phyloP scores from a whole-genome alignment of 495 filamentous ascomycete genomes.

The Lasiosphaeris hirsuta region DNA sequence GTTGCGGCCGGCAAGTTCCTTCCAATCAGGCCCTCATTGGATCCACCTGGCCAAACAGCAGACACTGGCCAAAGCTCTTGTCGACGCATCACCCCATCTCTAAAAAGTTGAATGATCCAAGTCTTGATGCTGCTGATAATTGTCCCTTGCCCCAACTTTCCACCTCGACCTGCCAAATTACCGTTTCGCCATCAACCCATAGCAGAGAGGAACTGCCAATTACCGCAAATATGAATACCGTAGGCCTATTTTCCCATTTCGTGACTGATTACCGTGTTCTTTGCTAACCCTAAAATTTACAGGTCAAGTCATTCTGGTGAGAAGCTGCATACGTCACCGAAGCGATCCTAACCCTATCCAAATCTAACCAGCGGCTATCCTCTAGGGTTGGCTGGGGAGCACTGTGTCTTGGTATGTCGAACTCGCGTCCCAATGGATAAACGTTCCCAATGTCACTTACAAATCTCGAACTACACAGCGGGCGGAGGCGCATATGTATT shows the following conservation, averaged over 20 bases:
- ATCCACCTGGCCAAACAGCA: neutral
- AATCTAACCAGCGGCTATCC: conserved; percentile 8
- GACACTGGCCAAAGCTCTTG: conserved; percentile 19
- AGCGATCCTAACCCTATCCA: neutral
- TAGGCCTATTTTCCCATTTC: conserved; percentile 3
- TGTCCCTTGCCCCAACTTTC: neutral
- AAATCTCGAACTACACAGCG: conserved; percentile 46
- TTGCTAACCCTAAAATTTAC: neutral
- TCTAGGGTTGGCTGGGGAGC: conserved; percentile 79
- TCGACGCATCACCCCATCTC: conserved; percentile 30
- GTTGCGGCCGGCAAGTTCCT: too few relatives aligned
- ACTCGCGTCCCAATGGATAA: neutral
- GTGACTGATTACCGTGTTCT: neutral
- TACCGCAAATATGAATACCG: conserved; percentile 26
- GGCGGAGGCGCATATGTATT: conserved; percentile 89
- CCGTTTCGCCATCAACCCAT: neutral
- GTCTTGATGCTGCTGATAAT: neutral
- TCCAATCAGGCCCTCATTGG: neutral
- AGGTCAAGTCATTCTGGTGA: conserved; percentile 64
- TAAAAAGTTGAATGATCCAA: neutral
- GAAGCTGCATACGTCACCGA: conserved; percentile 5
- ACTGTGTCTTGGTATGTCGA: conserved; percentile 68
- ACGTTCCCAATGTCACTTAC: conserved; percentile 16
- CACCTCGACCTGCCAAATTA: neutral
- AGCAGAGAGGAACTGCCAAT: neutral